These are phyloP conservation scores for Corchorus olitorius DNA, from an alignment of 345 rosid species.

Conservation along the genomic window DNA sequence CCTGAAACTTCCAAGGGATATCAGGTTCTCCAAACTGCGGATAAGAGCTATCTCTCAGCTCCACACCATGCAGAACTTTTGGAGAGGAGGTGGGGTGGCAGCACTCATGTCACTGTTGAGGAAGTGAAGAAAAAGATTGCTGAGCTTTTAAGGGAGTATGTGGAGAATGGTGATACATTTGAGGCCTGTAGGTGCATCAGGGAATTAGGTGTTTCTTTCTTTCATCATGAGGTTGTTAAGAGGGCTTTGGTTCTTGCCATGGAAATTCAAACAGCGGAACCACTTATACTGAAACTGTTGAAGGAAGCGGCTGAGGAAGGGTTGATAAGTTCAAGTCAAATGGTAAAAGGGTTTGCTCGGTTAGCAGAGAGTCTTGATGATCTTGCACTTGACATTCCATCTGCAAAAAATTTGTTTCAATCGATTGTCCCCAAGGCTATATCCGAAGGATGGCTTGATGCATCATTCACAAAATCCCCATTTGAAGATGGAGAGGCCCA, in stretches of 20 bases:
- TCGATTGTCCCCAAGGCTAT: slow-evolving; percentile 69
- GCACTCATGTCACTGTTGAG: slow-evolving; percentile 87
- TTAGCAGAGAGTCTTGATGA: slow-evolving; percentile 91
- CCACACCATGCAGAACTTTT: slow-evolving; percentile 98
- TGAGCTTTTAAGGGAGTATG: slow-evolving; percentile 81
- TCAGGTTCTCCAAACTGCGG: slow-evolving; percentile 82
- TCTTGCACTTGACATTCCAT: slow-evolving; percentile 93
- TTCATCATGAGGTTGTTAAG: slow-evolving; percentile 98
- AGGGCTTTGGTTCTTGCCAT: slow-evolving; percentile 87
- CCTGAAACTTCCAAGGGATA: slow-evolving; percentile 80
- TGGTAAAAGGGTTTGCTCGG: slow-evolving; percentile 86
- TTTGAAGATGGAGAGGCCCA: slow-evolving; percentile 44
- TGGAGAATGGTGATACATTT: slow-evolving; percentile 75
- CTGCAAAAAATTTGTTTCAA: slow-evolving; percentile 67
- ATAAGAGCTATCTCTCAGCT: slow-evolving; percentile 96
- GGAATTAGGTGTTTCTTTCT: slow-evolving; percentile 88
- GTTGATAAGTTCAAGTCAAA: slow-evolving; percentile 91
- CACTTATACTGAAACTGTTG: slow-evolving; percentile 66
- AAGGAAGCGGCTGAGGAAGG: slow-evolving; percentile 97
- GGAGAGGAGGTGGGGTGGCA: slow-evolving; percentile 99
- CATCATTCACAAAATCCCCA: slow-evolving; percentile 46
- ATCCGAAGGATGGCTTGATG: slow-evolving; percentile 91
- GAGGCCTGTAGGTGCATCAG: slow-evolving; percentile 98
- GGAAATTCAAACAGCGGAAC: slow-evolving; percentile 74
- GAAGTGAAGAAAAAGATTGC: slow-evolving; percentile 92